Conservation (phyloP, 208 protist genomes). For the Borovskyia barvae region DNA sequence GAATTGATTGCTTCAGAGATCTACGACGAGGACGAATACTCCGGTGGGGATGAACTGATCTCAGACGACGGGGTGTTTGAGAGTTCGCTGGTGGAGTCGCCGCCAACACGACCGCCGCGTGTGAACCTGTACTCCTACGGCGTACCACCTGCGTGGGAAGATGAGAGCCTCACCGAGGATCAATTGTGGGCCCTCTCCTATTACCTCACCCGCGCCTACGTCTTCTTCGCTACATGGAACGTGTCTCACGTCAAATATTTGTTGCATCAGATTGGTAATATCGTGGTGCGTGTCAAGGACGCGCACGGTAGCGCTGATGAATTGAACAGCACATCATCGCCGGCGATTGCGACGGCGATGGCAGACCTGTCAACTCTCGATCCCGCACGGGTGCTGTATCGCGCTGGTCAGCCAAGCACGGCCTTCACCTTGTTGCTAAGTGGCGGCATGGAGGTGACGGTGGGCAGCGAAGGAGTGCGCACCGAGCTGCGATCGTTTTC, state of each 20-base stretch:
- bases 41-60: conserved; percentile 6
- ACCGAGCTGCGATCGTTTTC: conserved; percentile 73
- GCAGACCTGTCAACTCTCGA: conserved; percentile 4
- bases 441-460: conserved; percentile 41
- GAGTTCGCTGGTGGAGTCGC: background rate
- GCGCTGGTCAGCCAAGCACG: conserved; percentile 22
- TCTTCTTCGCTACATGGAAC: conserved; percentile 65
- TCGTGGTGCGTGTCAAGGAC: conserved; percentile 29
- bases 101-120: conserved; percentile 26
- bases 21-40: conserved; percentile 77
- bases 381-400: conserved; percentile 39
- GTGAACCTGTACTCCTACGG: conserved; percentile 82
- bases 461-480: conserved; percentile 31
- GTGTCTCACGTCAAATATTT: conserved; percentile 53
- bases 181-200: conserved; percentile 66
- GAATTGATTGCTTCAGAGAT: conserved; percentile 67
- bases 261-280: conserved; percentile 53
- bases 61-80: conserved; percentile 14
- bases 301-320: conserved; percentile 1
- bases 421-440: conserved; percentile 71
- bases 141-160: conserved; percentile 2
- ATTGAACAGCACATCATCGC: background rate
- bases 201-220: conserved; percentile 55
- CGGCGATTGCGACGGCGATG: background rate
- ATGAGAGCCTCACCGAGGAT: conserved; percentile 37